These are phyloP conservation scores for Pontederia paniculata DNA, from an alignment of 176 grass and related monocot species.

Conservation along the genomic window DNA sequence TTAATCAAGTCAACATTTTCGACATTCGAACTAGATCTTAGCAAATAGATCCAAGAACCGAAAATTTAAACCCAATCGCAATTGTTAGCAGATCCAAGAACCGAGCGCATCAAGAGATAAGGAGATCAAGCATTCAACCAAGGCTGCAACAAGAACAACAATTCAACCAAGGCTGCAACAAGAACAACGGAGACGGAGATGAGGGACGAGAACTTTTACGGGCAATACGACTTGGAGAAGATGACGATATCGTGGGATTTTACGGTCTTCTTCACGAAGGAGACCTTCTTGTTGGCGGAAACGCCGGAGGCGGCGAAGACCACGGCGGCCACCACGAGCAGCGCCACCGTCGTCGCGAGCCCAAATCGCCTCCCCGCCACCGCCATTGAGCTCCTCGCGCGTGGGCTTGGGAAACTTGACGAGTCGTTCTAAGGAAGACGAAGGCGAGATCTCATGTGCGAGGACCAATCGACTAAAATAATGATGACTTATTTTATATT, in stretches of 20 bases:
- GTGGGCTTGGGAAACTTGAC: no score
- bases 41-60: no score
- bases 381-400: not conserved
- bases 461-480: no score
- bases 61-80: no score
- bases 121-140: not conserved
- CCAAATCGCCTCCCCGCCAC: not conserved
- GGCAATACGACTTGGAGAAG: slow-evolving; percentile 78
- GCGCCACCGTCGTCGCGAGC: not conserved
- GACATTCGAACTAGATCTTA: no score
- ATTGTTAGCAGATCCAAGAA: no score
- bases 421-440: no score
- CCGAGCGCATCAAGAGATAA: not conserved
- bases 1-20: no score
- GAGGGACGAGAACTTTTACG: slow-evolving; percentile 21
- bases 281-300: slow-evolving; percentile 16
- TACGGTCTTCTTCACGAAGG: slow-evolving; percentile 60
- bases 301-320: not conserved
- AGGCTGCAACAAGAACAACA: not conserved
- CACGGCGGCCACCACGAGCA: not conserved
- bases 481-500: no score
- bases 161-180: not conserved
- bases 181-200: not conserved
- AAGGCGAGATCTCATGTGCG: no score
- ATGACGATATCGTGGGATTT: slow-evolving; percentile 54